Percentiles rank a stretch among this genome's conserved stretches.
Conservation (phyloP, 768 basidiomycete species). For the Coprinopsis strossmayeri region DNA sequence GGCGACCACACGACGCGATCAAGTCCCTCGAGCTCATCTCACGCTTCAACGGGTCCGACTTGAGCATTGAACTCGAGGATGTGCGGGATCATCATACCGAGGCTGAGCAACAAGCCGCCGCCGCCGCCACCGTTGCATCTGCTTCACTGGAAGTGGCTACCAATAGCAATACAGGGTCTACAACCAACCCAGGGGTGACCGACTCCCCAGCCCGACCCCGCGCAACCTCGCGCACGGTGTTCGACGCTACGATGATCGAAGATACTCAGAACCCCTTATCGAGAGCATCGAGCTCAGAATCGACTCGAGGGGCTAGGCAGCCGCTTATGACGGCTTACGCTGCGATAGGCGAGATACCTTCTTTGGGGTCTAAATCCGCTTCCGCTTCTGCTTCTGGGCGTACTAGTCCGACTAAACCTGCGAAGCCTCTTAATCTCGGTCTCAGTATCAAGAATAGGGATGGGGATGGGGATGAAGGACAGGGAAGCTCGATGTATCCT, state of each 20-base stretch:
- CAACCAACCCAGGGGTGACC: no score
- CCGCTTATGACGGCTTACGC: conserved; percentile 25
- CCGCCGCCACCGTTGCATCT: no score
- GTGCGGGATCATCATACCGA: conserved; percentile 45
- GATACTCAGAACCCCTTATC: conserved; percentile 12
- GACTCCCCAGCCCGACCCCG: conserved; percentile 13
- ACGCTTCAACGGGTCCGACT: conserved; percentile 72
- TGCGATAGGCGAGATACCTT: conserved; percentile 25
- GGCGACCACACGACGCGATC: conserved; percentile 78
- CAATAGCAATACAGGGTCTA: no score
- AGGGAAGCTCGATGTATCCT: not conserved
- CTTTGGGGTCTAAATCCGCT: conserved; percentile 5
- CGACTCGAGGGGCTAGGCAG: conserved; percentile 5
- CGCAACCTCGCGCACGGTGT: conserved; percentile 25
- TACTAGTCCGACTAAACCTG: no score
- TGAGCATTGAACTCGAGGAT: conserved; percentile 64
- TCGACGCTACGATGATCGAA: conserved; percentile 26
- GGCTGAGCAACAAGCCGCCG: no score
- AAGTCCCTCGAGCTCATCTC: conserved; percentile 81
- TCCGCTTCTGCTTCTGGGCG: not conserved
- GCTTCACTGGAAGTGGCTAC: no score
- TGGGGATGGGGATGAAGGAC: no score
- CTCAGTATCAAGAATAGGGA: no score
- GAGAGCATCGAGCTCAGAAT: conserved; percentile 10
- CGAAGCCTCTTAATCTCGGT: no score